These are phyloP conservation scores for Ciborinia camelliae DNA, from an alignment of 2,329 filamentous ascomycete species.

Conservation along the genomic window DNA sequence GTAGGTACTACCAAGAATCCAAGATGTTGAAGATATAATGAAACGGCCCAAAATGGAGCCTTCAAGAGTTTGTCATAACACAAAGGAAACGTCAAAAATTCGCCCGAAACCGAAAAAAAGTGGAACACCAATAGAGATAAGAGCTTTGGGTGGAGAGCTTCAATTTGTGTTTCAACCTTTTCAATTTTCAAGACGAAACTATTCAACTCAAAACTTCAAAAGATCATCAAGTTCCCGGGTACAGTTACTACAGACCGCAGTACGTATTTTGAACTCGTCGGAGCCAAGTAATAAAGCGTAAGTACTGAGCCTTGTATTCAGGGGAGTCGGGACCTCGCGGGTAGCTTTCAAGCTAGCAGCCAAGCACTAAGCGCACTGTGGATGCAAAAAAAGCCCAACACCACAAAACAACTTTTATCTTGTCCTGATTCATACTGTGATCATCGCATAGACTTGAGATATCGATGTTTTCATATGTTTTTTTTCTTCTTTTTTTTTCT, in stretches of 20 bases:
- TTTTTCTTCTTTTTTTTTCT: no score
- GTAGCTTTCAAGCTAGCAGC: conserved; percentile 11
- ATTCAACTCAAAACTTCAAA: neutral
- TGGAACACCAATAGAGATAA: conserved; percentile 3
- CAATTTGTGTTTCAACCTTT: neutral
- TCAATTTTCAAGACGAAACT: neutral
- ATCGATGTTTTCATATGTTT: no score
- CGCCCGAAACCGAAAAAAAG: conserved; percentile 16
- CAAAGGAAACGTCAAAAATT: conserved; percentile 16
- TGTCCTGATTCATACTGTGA: no score
- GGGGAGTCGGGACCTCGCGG: neutral
- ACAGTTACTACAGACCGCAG: no score
- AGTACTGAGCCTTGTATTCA: conserved; percentile 13
- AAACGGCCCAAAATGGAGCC: conserved; percentile 13
- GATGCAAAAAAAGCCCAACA: no score
- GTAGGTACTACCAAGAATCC: conserved; percentile 15
- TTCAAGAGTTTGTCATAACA: conserved; percentile 16
- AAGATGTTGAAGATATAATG: conserved; percentile 9
- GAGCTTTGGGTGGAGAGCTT: conserved; percentile 3
- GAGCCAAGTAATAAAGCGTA: conserved; percentile 17
- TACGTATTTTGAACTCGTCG: conserved; percentile 11
- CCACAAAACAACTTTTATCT: no score
- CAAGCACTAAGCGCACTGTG: no score
- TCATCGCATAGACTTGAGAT: no score
- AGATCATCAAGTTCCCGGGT: conserved; percentile 9